A percentile compares a stretch with the other conserved stretches of the same genome.
Conservation (phyloP, 805 yeast species). For the Zygotorulaspora sp. region DNA sequence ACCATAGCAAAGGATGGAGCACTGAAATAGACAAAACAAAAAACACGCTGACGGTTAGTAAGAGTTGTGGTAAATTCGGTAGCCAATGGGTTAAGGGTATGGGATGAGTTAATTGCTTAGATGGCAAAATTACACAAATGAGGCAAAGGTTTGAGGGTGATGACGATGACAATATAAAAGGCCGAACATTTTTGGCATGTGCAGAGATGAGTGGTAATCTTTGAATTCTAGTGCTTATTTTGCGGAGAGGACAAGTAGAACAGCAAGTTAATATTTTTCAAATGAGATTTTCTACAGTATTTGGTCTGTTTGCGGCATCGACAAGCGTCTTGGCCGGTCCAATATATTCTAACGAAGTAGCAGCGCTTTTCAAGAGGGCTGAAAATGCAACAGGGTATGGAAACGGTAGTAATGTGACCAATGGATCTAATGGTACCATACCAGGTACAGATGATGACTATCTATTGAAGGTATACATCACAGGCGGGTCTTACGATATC, state of each 20-base stretch:
- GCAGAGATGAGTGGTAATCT: too few species aligned
- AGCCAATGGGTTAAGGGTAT: too few species aligned
- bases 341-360: conserved; percentile 6
- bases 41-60: not conserved
- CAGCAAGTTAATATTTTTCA: too few species aligned
- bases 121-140: too few species aligned
- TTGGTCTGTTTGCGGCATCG: conserved; percentile 9
- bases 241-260: too few species aligned
- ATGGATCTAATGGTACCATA: conserved; percentile 3
- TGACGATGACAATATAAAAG: too few species aligned
- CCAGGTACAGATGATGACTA: not conserved
- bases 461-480: conserved; percentile 18
- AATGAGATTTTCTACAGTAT: conserved; percentile 11
- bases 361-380: conserved; percentile 2
- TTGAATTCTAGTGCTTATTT: too few species aligned
- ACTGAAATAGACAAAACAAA: not conserved
- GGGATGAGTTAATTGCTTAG: too few species aligned
- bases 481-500: conserved; percentile 23
- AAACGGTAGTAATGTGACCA: conserved; percentile 10
- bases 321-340: conserved; percentile 12
- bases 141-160: too few species aligned
- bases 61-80: too few species aligned
- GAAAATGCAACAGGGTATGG: conserved; percentile 9
- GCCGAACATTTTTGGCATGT: too few species aligned
- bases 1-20: conserved; percentile 2